Evolutionary conservation across 257 asterid genomes (phyloP).

Genomic region (Gynochthodes officinalis): DNA sequence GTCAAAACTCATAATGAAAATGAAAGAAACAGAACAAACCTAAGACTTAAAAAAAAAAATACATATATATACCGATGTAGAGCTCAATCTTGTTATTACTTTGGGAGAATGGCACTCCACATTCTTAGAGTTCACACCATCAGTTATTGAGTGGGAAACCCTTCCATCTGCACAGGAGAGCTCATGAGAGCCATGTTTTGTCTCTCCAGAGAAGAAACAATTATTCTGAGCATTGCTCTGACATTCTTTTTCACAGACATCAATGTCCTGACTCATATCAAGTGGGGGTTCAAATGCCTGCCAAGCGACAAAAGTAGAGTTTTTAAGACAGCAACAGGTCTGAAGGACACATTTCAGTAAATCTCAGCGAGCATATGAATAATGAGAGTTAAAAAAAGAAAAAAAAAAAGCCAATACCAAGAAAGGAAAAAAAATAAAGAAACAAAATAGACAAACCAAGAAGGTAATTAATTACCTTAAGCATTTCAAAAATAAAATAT

Average conservation of each 20-base stretch:
- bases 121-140: slow-evolving; percentile 27
- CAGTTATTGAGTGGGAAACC: slow-evolving; percentile 27
- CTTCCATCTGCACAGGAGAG: slow-evolving; percentile 34
- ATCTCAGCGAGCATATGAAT: neutral
- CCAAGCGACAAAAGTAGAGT: slow-evolving; percentile 23
- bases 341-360: neutral
- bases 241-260: slow-evolving; percentile 40
- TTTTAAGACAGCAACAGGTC: neutral
- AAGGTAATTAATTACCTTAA: slow-evolving; percentile 58
- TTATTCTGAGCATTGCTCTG: slow-evolving; percentile 36
- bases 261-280: slow-evolving; percentile 64
- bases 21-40: slow-evolving; percentile 38
- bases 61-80: slow-evolving; percentile 20
- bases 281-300: slow-evolving; percentile 97
- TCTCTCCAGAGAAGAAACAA: slow-evolving; percentile 34
- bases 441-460: slow-evolving; percentile 6
- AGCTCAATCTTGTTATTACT: slow-evolving; percentile 42
- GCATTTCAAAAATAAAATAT: slow-evolving; percentile 92
- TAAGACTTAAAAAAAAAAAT: slow-evolving; percentile 22
- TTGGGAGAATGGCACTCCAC: slow-evolving; percentile 29
- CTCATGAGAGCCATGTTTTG: slow-evolving; percentile 26
- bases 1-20: slow-evolving; percentile 70
- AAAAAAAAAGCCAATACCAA: slow-evolving; percentile 8
- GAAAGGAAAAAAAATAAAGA: neutral
- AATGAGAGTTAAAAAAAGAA: neutral